Base-by-base conservation (phyloP, 116 monocot genomes). In the Trichopus zeylanicus region DNA sequence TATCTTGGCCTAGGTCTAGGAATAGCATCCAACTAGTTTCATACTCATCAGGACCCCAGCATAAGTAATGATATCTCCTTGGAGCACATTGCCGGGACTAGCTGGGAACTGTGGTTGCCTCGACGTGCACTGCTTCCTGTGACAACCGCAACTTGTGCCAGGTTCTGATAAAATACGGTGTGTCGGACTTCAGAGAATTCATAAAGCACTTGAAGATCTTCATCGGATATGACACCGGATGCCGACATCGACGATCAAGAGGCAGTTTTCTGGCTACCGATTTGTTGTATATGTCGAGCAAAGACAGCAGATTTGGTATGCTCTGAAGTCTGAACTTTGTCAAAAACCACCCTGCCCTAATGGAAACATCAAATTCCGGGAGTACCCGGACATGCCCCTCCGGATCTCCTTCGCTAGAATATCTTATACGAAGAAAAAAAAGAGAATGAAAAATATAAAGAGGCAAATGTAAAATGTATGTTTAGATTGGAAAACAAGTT, bases 341-440 rank as follows among this genome's bases (percentile, higher is more conserved):
- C 95, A 90, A 95, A 55, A 95, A 95, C 95, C 95, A 95, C 25
- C 95, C 90, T 4, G 64, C 68, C 32, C 95, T 62, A 51, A 95
- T 95, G 48, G 95, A 95, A 38, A 95, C 87, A 65, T 95, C 95
- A 64, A 90, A 95, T 59, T 95, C 90, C n/a, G 87, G 70, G 16
- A 90, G 83, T 46, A 95, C 71, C 95, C 94, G 90, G 19, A 81
- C 71, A 61, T 22, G 67, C 13, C 94, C 94, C 52, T 67, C 5
- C 31, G 81, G 89, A 72, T 95, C 94, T 48, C 94, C 94, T 27
- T 48, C 21, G 21, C 55, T 56, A 39, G 75, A 72, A 60, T 89
- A 86, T 53, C 94, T 95, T 32, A 51, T 0, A 29, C 18, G 29
- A 4, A 18, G 12, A 24, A 18, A 55, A 28, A 7, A 49, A 49